These are phyloP conservation scores for Geotrichum siamense DNA, from an alignment of 1,139 yeast species.

Conservation along the genomic window DNA sequence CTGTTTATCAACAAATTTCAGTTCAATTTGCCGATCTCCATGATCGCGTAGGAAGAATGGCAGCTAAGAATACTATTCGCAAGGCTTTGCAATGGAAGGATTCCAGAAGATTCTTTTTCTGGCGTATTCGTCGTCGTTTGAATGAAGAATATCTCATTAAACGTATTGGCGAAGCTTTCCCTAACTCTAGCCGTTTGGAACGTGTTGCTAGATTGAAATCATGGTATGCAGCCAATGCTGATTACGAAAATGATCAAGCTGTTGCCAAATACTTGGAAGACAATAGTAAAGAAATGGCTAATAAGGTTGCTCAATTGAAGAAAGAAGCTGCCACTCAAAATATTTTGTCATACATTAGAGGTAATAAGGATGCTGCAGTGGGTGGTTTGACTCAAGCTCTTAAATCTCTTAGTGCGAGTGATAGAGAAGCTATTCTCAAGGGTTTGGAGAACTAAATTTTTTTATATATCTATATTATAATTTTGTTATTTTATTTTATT, in stretches of 20 bases:
- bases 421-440: slow-evolving; percentile 47
- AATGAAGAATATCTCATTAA: slow-evolving; percentile 83
- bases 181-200: slow-evolving; percentile 63
- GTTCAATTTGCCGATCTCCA: slow-evolving; percentile 97
- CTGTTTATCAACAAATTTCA: slow-evolving; percentile 85
- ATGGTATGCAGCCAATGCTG: slow-evolving; percentile 63
- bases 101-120: slow-evolving; percentile 94
- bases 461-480: too few relatives aligned
- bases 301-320: slow-evolving; percentile 50
- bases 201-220: slow-evolving; percentile 80
- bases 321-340: slow-evolving; percentile 26
- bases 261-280: slow-evolving; percentile 86
- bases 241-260: slow-evolving; percentile 63
- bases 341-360: slow-evolving; percentile 22
- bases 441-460: slow-evolving; percentile 11
- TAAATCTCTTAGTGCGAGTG: slow-evolving; percentile 51
- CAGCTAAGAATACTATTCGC: slow-evolving; percentile 85
- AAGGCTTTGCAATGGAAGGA: slow-evolving; percentile 80
- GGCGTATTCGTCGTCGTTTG: slow-evolving; percentile 96
- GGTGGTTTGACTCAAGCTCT: slow-evolving; percentile 57
- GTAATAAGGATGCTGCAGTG: slow-evolving; percentile 47
- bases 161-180: slow-evolving; percentile 60
- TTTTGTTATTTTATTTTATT: too few relatives aligned
- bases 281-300: slow-evolving; percentile 57
- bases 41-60: slow-evolving; percentile 95